phyloP scores from a whole-genome alignment of 306 rosid species.

The Castanea crenata region DNA sequence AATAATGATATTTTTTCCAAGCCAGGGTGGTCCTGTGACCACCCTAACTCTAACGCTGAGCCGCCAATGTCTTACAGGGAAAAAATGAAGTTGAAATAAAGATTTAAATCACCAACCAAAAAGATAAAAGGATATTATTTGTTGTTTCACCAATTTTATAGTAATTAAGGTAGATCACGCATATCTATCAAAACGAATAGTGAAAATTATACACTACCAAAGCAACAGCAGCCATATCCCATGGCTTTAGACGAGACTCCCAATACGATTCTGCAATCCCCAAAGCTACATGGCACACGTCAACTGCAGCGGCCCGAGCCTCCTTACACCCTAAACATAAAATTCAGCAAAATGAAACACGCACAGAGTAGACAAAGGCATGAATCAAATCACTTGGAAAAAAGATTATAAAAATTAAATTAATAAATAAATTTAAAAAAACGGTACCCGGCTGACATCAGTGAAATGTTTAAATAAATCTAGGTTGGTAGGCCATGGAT shows the following conservation, averaged over 20 bases:
- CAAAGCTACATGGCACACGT: conserved; percentile 93
- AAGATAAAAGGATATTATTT: neutral
- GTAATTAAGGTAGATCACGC: neutral
- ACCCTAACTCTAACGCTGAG: no score
- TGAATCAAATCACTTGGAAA: neutral
- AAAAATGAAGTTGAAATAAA: neutral
- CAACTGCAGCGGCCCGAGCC: conserved; percentile 99
- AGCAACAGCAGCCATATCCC: conserved; percentile 99
- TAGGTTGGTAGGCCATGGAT: conserved; percentile 87
- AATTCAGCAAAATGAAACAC: neutral
- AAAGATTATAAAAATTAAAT: neutral
- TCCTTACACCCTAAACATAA: conserved; percentile 79
- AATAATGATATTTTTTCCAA: no score
- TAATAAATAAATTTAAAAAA: neutral
- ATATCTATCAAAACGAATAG: neutral
- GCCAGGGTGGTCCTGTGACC: no score
- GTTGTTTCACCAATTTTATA: neutral
- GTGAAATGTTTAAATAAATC: conserved; percentile 87
- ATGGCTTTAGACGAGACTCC: conserved; percentile 97
- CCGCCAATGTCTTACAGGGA: neutral
- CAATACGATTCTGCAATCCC: conserved; percentile 94
- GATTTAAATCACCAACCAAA: neutral
- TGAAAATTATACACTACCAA: conserved; percentile 51
- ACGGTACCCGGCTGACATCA: conserved; percentile 85
- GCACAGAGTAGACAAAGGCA: neutral